Base-by-base conservation (phyloP, 495 filamentous ascomycete genomes). In the Chaetomium cochliodes region DNA sequence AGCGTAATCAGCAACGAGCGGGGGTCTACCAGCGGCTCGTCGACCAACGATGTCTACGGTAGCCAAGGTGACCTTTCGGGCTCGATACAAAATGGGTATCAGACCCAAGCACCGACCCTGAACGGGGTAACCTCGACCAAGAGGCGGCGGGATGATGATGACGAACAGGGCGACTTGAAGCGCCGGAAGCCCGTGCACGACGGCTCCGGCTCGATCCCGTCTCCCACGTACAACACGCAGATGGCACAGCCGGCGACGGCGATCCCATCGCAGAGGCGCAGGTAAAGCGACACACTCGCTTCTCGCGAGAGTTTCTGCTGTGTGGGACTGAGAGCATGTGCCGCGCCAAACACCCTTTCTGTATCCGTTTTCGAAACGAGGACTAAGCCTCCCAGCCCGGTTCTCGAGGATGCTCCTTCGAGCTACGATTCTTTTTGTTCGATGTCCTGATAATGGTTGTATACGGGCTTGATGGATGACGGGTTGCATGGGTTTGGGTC, bases 1-100 rank as follows among this genome's bases (percentile, higher is more conserved):
- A 94, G 89, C 77, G 87, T 93, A 52, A 93, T 96, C 74, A 93
- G 88, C 70, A 92, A 93, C 74, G 90, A 92, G 62, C 85, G 91
- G 20, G 86, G 84, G 5, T 80, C 86, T 1, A 78, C 86, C 9
- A 93, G 93, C 67, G 91, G 91, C 7, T 79, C 77, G 47, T 70
- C 84, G 1, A 69, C 77, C 28, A 78, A 80, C 1, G 91, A 93
- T 71, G 85, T 86, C 30, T 96, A 96, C 70, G 83, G 84, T 55
- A 78, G 83, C 13, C 86, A 87, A 69, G 72, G 80, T 37, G 85
- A 85, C 64, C 72, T 87, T 67, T 81, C 82, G 3, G 79, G 80
- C 64, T 77, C 88, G 16, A 84, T 89, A 67, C 78, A 86, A 22
- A 86, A 85, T 68, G 84, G 84, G 8, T 86, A 86, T 69, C 72